Evolutionary conservation across 768 basidiomycete species (phyloP).

Genomic region (Galerina marginata): DNA sequence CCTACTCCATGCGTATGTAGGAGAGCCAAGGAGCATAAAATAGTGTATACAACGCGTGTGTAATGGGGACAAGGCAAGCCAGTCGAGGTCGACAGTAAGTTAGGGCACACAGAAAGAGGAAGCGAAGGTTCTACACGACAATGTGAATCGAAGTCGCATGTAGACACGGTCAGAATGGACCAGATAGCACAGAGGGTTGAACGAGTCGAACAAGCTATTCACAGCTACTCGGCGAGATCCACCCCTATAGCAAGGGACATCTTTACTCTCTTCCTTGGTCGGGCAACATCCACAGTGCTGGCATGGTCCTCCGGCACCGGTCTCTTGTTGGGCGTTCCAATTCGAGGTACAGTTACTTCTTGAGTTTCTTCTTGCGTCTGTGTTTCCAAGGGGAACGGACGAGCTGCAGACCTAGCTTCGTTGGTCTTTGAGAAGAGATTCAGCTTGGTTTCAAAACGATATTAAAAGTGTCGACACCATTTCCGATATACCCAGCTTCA

Average conservation of each 20-base stretch:
- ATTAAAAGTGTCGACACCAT: constrained; percentile 42
- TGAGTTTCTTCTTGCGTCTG: constrained; percentile 46
- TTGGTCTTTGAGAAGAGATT: constrained; percentile 14
- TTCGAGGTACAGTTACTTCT: neutral
- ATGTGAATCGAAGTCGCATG: too few relatives aligned
- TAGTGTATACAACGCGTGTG: too few relatives aligned
- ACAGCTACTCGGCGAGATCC: constrained; percentile 71
- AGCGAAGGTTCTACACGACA: too few relatives aligned
- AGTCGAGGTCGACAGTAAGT: too few relatives aligned
- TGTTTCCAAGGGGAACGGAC: constrained; percentile 23
- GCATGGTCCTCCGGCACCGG: constrained; percentile 20
- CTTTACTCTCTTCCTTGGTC: constrained; percentile 66
- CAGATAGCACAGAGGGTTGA: neutral
- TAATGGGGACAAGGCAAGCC: too few relatives aligned
- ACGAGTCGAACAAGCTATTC: neutral
- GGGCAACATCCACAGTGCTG: constrained; percentile 29
- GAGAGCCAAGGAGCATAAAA: too few relatives aligned
- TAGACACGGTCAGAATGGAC: too few relatives aligned
- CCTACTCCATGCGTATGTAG: too few relatives aligned
- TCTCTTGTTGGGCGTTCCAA: constrained; percentile 14
- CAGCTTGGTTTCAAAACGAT: constrained; percentile 7
- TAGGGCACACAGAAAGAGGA: too few relatives aligned
- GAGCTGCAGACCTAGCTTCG: constrained; percentile 3
- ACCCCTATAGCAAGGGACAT: constrained; percentile 72
- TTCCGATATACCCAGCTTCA: constrained; percentile 63